These are phyloP conservation scores for Lodderomyces pseudojiufengensis DNA, from an alignment of 1,139 yeast species.

Conservation along the genomic window DNA sequence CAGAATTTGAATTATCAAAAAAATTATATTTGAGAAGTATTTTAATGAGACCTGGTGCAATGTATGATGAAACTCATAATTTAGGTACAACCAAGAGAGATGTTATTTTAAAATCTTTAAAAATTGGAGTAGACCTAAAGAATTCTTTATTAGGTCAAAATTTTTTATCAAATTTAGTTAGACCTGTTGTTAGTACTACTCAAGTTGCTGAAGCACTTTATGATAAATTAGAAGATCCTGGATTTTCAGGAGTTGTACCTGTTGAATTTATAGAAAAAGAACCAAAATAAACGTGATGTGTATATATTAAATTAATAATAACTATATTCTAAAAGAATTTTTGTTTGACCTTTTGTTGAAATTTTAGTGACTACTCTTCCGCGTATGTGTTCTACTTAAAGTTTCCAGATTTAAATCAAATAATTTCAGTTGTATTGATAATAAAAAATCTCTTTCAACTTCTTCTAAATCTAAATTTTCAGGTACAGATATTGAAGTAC, in stretches of 20 bases:
- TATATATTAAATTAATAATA: no score
- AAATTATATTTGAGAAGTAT: slow-evolving; percentile 52
- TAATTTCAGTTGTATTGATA: slow-evolving; percentile 19
- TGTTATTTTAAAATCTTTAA: slow-evolving; percentile 23
- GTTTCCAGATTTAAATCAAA: not conserved
- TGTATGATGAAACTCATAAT: slow-evolving; percentile 56
- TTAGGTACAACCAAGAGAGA: slow-evolving; percentile 27
- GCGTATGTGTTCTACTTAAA: no score
- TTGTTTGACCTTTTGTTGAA: no score
- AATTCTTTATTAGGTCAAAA: slow-evolving; percentile 28
- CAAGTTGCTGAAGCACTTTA: slow-evolving; percentile 60
- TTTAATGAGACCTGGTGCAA: slow-evolving; percentile 74
- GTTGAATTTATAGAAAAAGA: slow-evolving; percentile 5
- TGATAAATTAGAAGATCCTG: slow-evolving; percentile 49
- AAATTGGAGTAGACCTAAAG: slow-evolving; percentile 43
- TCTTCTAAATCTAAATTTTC: slow-evolving; percentile 21
- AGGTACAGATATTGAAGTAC: slow-evolving; percentile 23
- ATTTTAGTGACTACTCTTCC: no score
- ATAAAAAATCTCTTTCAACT: slow-evolving; percentile 27
- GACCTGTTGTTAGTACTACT: slow-evolving; percentile 69
- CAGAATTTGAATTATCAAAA: slow-evolving; percentile 57
- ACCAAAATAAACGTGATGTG: no score
- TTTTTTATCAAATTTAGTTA: slow-evolving; percentile 44
- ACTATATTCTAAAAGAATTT: no score
- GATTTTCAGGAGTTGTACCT: slow-evolving; percentile 42